Evolutionary conservation across 1,284 basidiomycete species (phyloP), one percentile per base, ranked within the genome.

Genomic region (Lentinus polychrous): DNA sequence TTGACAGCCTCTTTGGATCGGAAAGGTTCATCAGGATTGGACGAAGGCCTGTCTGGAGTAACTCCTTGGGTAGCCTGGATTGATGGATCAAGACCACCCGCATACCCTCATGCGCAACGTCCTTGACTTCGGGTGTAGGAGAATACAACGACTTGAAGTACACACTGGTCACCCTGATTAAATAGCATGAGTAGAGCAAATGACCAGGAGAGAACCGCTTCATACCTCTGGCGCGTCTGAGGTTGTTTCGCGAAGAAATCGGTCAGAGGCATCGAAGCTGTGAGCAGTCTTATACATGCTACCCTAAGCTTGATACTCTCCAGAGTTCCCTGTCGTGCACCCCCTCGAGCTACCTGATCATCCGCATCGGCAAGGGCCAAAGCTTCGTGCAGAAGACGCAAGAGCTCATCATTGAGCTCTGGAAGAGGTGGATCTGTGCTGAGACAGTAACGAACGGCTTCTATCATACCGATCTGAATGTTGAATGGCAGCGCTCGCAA

Each of bases 131-230:
- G 11, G 83, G 76, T n/a, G 86, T 90, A 17, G 85, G 78, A 3
- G 94, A 96, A 68, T 99, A 99, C 39, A 99, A 78, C 12, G 95
- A 94, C 70, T 99, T 99, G 80, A 99, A 99, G 71, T 99, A 99
- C 17, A 98, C 91, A 27, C 89, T 78, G 20, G 94, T 96, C 34
- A 98, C 90, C 56, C 92, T 93, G 23, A 24, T n/a, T 27, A 37
- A 35, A 18, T 23, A 33, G 14, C 36, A 36, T 49, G 8, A 50
- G 33, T 12, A 42, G n/a, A 20, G n/a, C n/a, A 38, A 24, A 18
- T 14, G 15, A 37, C 34, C n/a, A 12, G 11, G 33, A 52, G 36
- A 42, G 33, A 57, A 24, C 51, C 51, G 22, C 27, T 23, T 11
- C 71, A 55, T 61, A 91, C 95, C 82, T 86, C 68, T 91, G 91